Conservation (phyloP, 352 stramenopile species). For the Globisporangium perplexum region DNA sequence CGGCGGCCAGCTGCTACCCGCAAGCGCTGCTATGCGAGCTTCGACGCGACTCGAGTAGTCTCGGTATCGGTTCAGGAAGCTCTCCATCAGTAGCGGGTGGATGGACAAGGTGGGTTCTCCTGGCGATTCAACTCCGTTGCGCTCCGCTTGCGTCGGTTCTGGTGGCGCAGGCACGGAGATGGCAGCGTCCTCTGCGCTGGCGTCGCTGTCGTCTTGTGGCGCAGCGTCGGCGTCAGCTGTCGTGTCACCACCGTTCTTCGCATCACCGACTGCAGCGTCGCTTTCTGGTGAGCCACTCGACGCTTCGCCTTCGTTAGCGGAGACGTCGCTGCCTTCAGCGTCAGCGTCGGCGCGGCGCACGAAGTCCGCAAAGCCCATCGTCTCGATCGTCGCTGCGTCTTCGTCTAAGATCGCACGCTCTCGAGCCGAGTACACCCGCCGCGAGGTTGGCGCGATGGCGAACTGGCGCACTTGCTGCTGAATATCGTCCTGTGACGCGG, state of each 20-base stretch:
- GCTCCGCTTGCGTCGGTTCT: slow-evolving; percentile 23
- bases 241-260: slow-evolving; percentile 12
- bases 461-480: slow-evolving; percentile 23
- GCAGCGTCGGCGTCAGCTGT: not conserved
- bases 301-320: not conserved
- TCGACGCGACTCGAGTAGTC: slow-evolving; percentile 24
- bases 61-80: slow-evolving; percentile 26
- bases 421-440: slow-evolving; percentile 48
- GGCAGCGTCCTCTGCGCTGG: not conserved
- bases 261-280: not conserved
- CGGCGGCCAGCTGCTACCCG: not conserved
- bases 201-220: not conserved
- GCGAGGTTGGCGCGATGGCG: slow-evolving; percentile 25
- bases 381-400: slow-evolving; percentile 10
- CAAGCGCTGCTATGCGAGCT: slow-evolving; percentile 6
- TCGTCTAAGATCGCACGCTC: slow-evolving; percentile 36
- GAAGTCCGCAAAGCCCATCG: slow-evolving; percentile 26
- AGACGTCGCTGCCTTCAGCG: not conserved
- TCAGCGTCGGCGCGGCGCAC: not conserved
- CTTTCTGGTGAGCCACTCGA: slow-evolving; percentile 3
- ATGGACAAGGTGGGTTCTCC: slow-evolving; percentile 32
- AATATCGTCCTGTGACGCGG: slow-evolving; percentile 33
- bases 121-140: slow-evolving; percentile 29
- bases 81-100: slow-evolving; percentile 16
- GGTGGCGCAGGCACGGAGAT: not conserved